phyloP scores from a whole-genome alignment of 2,329 filamentous ascomycete genomes.

The Colletotrichum abscissum region DNA sequence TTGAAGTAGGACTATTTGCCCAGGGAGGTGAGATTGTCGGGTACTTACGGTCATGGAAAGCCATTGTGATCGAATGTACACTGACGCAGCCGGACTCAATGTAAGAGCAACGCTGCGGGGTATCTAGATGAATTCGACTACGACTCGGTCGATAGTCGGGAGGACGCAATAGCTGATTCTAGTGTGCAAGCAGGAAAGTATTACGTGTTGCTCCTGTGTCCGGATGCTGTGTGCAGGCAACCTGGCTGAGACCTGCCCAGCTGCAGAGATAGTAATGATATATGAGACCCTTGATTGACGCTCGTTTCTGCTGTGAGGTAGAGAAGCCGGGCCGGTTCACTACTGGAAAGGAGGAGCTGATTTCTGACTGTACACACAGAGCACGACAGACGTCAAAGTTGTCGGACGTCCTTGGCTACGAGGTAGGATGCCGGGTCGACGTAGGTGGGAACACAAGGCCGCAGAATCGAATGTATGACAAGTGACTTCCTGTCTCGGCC shows the following conservation, averaged over 20 bases:
- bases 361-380: not conserved
- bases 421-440: not conserved
- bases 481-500: not conserved
- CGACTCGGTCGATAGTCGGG: not conserved
- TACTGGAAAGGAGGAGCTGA: not conserved
- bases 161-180: not conserved
- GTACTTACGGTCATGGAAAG: slow-evolving; percentile 31
- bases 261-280: not conserved
- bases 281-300: not conserved
- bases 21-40: not conserved
- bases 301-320: not conserved
- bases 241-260: slow-evolving; percentile 29
- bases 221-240: not conserved
- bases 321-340: slow-evolving; percentile 4
- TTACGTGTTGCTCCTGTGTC: not conserved
- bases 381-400: not conserved
- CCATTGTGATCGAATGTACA: slow-evolving; percentile 6
- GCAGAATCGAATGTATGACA: not conserved
- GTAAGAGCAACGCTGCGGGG: not conserved
- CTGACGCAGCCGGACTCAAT: not conserved
- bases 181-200: not conserved
- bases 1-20: not conserved
- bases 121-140: not conserved
- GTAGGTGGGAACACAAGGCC: not conserved
- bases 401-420: not conserved